These are phyloP conservation scores for Madurella mycetomatis DNA, from an alignment of 2,329 filamentous ascomycete genomes.

Conservation along the genomic window DNA sequence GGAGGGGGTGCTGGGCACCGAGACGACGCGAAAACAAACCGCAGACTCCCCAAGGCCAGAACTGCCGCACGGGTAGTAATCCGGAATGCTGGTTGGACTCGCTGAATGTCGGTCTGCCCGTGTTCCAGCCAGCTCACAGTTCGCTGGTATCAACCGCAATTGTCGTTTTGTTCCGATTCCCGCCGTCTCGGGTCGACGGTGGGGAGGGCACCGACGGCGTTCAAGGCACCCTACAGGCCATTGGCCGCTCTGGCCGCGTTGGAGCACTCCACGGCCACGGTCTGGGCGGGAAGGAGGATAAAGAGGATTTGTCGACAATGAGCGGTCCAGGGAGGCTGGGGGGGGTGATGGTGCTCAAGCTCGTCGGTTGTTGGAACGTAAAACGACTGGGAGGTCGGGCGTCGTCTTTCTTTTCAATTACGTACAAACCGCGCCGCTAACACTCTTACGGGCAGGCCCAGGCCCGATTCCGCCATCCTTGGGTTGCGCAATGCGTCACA, in stretches of 20 bases:
- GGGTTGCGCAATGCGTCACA: conserved; percentile 18
- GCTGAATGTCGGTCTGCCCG: not conserved
- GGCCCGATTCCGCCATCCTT: conserved; percentile 16
- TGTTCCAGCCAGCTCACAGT: not conserved
- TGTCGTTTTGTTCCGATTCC: not conserved
- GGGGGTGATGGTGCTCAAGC: conserved; percentile 5
- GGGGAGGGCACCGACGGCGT: not conserved
- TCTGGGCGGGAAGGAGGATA: not conserved
- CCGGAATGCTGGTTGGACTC: conserved; percentile 9
- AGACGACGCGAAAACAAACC: conserved; percentile 4
- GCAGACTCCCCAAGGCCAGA: not conserved
- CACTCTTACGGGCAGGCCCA: conserved; percentile 15
- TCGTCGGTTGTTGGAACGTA: conserved; percentile 3
- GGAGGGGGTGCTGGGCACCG: not conserved
- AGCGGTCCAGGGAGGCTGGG: not conserved
- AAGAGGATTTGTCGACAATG: not conserved
- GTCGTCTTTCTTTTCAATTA: conserved; percentile 28
- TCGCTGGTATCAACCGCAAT: not conserved
- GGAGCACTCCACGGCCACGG: not conserved
- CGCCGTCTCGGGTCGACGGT: not conserved
- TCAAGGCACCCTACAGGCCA: not conserved
- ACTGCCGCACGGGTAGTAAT: conserved; percentile 7
- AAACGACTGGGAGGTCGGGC: conserved; percentile 5
- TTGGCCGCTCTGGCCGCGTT: not conserved
- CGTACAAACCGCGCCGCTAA: conserved; percentile 29